A percentile compares a stretch with the other conserved stretches of the same genome.
phyloP scores from a whole-genome alignment of 345 rosid species.

The Euphorbia tirucalli region DNA sequence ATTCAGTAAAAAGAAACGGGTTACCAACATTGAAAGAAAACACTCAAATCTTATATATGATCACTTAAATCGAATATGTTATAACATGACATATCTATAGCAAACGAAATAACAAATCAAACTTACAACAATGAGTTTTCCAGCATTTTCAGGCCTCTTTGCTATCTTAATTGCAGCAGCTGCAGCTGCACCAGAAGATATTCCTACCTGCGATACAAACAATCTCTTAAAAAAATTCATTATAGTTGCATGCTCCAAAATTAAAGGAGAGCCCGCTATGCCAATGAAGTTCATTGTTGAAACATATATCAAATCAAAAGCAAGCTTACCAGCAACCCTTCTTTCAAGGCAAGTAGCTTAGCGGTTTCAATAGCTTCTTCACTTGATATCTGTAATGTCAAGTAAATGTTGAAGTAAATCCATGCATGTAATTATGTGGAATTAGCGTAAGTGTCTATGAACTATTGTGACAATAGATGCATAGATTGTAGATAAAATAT shows the following conservation, averaged over 20 bases:
- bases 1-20: no score
- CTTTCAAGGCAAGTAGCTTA: conserved; percentile 49
- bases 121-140: conserved; percentile 69
- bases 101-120: background rate
- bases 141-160: conserved; percentile 59
- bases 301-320: background rate
- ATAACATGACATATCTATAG: background rate
- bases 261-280: background rate
- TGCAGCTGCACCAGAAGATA: conserved; percentile 74
- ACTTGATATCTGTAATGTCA: conserved; percentile 39
- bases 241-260: no score
- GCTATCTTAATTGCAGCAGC: conserved; percentile 62
- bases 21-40: background rate
- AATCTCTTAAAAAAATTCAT: background rate
- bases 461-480: background rate
- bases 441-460: background rate
- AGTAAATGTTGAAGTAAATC: background rate
- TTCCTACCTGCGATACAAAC: conserved; percentile 48
- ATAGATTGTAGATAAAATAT: background rate
- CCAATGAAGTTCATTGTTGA: background rate
- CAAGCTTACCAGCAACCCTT: conserved; percentile 53
- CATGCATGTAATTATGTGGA: background rate
- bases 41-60: background rate
- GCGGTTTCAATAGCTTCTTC: conserved; percentile 54
- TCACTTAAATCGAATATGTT: background rate